Evolutionary conservation across 2,329 filamentous ascomycete genomes (phyloP).

Genomic region (Sporothrix globosa): DNA sequence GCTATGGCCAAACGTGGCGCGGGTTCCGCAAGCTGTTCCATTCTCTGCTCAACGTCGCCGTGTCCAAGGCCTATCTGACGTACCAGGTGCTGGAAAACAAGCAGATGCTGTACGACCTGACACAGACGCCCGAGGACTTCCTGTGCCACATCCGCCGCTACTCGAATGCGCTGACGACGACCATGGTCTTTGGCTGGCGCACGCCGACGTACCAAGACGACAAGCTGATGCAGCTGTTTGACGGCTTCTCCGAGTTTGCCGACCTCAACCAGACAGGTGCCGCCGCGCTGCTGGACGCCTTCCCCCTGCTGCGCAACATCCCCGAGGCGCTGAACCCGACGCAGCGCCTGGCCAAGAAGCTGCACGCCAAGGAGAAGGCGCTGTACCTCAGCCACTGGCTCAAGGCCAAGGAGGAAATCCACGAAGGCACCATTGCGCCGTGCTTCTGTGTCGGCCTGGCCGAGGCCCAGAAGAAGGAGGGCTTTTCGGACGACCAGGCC

Average conservation of each 20-base stretch:
- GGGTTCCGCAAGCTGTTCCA: conserved; percentile 48
- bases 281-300: conserved; percentile 30
- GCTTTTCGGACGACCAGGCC: conserved; percentile 42
- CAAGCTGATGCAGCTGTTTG: conserved; percentile 33
- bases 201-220: conserved; percentile 32
- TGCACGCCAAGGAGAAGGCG: conserved; percentile 50
- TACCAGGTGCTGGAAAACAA: conserved; percentile 61
- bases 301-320: conserved; percentile 42
- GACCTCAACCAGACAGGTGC: conserved; percentile 24
- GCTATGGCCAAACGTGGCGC: conserved; percentile 45
- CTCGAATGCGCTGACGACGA: conserved; percentile 34
- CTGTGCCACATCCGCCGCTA: conserved; percentile 40
- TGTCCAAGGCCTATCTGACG: conserved; percentile 54
- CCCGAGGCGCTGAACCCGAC: conserved; percentile 49
- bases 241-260: conserved; percentile 28
- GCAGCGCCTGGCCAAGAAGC: conserved; percentile 46
- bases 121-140: conserved; percentile 37
- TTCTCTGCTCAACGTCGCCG: conserved; percentile 51
- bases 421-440: conserved; percentile 39
- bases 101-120: conserved; percentile 55
- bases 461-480: conserved; percentile 37
- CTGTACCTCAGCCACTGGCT: conserved; percentile 50
- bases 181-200: conserved; percentile 37
- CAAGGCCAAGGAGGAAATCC: conserved; percentile 45
- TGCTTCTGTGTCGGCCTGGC: conserved; percentile 28